These are phyloP conservation scores for Acrocalymma vagum DNA, from an alignment of 2,329 filamentous ascomycete genomes.

Conservation along the genomic window DNA sequence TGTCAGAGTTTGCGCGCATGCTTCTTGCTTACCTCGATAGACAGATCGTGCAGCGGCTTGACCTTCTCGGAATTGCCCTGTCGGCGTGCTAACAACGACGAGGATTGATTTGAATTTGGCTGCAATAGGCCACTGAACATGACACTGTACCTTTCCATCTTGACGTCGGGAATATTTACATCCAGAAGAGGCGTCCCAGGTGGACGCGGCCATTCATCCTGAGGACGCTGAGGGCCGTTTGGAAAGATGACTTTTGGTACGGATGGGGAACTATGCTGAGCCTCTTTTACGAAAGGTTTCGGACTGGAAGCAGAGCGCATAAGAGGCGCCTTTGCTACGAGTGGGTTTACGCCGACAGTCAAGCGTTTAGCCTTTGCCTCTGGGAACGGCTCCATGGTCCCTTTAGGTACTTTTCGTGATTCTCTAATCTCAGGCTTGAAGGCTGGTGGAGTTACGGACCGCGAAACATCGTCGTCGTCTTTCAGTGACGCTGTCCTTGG, in stretches of 20 bases:
- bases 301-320: slow-evolving; percentile 28
- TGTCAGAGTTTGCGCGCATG: slow-evolving; percentile 13
- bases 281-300: slow-evolving; percentile 23
- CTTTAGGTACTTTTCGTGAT: slow-evolving; percentile 35
- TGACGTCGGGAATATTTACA: slow-evolving; percentile 80
- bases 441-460: slow-evolving; percentile 31
- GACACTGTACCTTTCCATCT: slow-evolving; percentile 89
- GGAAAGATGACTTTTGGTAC: slow-evolving; percentile 29
- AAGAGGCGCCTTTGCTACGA: slow-evolving; percentile 20
- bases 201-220: too few species aligned
- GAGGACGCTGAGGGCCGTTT: slow-evolving; percentile 13
- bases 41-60: slow-evolving; percentile 42
- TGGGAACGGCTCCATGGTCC: slow-evolving; percentile 17
- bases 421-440: slow-evolving; percentile 40
- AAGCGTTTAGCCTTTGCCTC: slow-evolving; percentile 30
- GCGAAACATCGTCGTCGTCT: slow-evolving; percentile 26
- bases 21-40: slow-evolving; percentile 38
- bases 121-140: slow-evolving; percentile 86
- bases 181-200: slow-evolving; percentile 63
- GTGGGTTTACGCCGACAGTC: slow-evolving; percentile 24
- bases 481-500: slow-evolving; percentile 18
- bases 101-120: slow-evolving; percentile 31
- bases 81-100: slow-evolving; percentile 43
- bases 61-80: slow-evolving; percentile 44
- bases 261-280: slow-evolving; percentile 10